These are phyloP conservation scores for Hirsutella thompsonii DNA, from an alignment of 2,329 filamentous ascomycete species.

Conservation along the genomic window DNA sequence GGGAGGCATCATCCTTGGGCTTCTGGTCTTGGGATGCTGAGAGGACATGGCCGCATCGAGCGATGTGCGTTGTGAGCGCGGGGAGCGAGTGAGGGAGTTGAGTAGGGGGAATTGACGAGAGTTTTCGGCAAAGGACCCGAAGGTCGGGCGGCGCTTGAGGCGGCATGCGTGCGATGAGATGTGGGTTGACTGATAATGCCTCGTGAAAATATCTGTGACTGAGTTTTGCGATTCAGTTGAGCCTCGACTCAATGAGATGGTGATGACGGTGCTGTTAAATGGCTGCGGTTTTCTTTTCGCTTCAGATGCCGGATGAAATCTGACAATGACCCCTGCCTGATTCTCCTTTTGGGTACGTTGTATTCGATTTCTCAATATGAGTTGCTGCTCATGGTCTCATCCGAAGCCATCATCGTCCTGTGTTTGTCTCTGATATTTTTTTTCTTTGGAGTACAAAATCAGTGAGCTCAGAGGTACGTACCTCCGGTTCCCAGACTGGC, in stretches of 20 bases:
- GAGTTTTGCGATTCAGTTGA: too few species aligned
- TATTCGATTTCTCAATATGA: too few species aligned
- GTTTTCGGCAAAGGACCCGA: conserved; percentile 51
- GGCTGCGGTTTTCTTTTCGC: too few species aligned
- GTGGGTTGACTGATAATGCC: background rate
- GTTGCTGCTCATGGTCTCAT: background rate
- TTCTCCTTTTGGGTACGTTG: too few species aligned
- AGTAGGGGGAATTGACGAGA: conserved; percentile 58
- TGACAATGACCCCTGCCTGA: too few species aligned
- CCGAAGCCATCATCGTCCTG: background rate
- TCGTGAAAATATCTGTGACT: too few species aligned
- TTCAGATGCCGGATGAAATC: too few species aligned
- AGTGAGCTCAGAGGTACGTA: too few species aligned
- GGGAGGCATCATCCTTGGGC: conserved; percentile 48
- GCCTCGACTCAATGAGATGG: too few species aligned
- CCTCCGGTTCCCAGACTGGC: too few species aligned
- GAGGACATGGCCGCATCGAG: conserved; percentile 46
- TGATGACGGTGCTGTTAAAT: too few species aligned
- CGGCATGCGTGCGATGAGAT: conserved; percentile 10
- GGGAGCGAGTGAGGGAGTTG: conserved; percentile 65
- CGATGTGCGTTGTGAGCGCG: conserved; percentile 48
- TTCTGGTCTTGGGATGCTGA: conserved; percentile 49
- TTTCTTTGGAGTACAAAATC: conserved; percentile 6
- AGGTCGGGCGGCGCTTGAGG: conserved; percentile 35
- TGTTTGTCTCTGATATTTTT: conserved; percentile 10